Percentiles rank a stretch among this genome's conserved stretches.
phyloP scores from a whole-genome alignment of 441 rosid genomes.

The Macaranga tanarius region DNA sequence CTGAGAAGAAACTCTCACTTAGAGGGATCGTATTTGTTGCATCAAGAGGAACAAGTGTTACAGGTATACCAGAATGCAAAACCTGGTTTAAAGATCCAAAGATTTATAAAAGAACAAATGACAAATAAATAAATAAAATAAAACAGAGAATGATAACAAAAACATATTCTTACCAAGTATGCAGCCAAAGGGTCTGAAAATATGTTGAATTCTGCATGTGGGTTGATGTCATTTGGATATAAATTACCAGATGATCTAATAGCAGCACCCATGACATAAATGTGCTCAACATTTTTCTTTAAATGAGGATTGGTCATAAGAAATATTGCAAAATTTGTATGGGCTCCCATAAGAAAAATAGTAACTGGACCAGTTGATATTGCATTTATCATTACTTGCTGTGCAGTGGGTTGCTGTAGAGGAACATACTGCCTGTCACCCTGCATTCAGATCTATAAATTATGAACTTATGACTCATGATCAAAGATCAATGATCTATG shows the following conservation, averaged over 20 bases:
- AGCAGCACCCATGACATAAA: slow-evolving; percentile 81
- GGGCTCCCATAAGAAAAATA: slow-evolving; percentile 56
- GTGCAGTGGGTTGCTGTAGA: slow-evolving; percentile 69
- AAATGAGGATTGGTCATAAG: slow-evolving; percentile 72
- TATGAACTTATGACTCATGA: too few species aligned
- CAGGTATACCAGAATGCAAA: slow-evolving; percentile 77
- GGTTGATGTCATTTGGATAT: slow-evolving; percentile 55
- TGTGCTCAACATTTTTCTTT: slow-evolving; percentile 68
- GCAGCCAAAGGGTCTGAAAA: slow-evolving; percentile 89
- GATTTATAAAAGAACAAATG: too few species aligned
- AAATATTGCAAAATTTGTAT: slow-evolving; percentile 74
- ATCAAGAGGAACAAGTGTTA: slow-evolving; percentile 83
- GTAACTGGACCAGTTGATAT: slow-evolving; percentile 70
- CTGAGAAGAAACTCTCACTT: slow-evolving; percentile 48
- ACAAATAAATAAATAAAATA: too few species aligned
- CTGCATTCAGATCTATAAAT: slow-evolving; percentile 33
- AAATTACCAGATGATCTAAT: too few species aligned
- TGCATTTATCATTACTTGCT: slow-evolving; percentile 62
- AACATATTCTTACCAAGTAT: slow-evolving; percentile 47
- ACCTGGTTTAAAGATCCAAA: slow-evolving; percentile 42
- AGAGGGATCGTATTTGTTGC: slow-evolving; percentile 85
- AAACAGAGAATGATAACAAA: neutral
- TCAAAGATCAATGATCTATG: too few species aligned
- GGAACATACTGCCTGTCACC: slow-evolving; percentile 76
- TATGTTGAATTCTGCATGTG: slow-evolving; percentile 85